phyloP scores from a whole-genome alignment of 371 early-diverging fungal genomes.

The Entomophthora muscae region DNA sequence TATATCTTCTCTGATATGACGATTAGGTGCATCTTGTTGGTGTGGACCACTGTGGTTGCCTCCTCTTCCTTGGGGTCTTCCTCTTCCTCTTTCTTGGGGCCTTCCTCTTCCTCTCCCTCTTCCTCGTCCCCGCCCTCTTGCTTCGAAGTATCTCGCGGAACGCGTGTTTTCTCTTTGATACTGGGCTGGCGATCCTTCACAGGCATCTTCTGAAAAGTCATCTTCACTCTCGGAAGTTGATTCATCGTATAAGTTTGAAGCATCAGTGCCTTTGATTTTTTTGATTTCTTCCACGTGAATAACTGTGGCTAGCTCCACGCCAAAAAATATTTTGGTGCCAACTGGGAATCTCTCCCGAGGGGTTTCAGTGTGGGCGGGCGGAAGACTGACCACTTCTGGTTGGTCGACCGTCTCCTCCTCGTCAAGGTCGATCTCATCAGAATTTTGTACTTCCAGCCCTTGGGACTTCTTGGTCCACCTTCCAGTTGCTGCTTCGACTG shows the following conservation, averaged over 20 bases:
- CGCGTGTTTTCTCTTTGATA: no score
- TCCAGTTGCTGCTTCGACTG: not conserved
- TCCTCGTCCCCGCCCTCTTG: no score
- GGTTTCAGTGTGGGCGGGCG: not conserved
- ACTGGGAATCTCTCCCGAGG: not conserved
- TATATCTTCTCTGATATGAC: no score
- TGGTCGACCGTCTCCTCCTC: not conserved
- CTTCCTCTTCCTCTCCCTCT: no score
- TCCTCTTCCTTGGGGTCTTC: no score
- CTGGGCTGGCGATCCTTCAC: no score
- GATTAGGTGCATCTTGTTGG: no score
- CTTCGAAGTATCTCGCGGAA: no score
- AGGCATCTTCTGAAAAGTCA: slow-evolving; percentile 1
- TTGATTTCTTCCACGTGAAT: not conserved
- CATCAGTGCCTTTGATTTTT: slow-evolving; percentile 3
- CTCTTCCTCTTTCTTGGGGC: no score
- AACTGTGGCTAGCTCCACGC: not conserved
- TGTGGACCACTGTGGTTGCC: no score
- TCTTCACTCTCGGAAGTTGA: not conserved
- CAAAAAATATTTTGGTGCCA: not conserved
- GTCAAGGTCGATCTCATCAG: not conserved
- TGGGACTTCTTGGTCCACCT: not conserved
- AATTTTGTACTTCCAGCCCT: not conserved
- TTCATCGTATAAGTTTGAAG: slow-evolving; percentile 5
- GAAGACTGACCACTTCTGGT: not conserved